Evolutionary conservation across 116 monocot species (phyloP).

Genomic region (Phalaenopsis hybrid): DNA sequence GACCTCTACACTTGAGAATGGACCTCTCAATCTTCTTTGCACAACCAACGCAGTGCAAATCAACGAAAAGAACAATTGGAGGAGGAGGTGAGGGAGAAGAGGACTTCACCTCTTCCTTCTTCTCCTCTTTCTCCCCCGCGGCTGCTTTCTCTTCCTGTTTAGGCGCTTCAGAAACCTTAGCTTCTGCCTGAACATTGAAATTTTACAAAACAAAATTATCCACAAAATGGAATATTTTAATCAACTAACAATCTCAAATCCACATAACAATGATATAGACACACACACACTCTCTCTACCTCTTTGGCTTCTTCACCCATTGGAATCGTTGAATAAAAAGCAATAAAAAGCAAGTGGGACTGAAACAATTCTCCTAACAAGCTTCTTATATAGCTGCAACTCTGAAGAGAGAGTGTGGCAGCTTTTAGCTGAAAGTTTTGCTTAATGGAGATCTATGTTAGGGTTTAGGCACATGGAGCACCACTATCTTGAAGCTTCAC

Average conservation of each 20-base stretch:
- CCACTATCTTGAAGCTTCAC: background rate
- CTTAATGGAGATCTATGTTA: slow-evolving; percentile 8
- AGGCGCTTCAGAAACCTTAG: slow-evolving; percentile 19
- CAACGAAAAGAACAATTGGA: slow-evolving; percentile 41
- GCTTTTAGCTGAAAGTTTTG: background rate
- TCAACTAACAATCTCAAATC: background rate
- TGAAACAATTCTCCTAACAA: background rate
- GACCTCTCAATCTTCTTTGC: slow-evolving; percentile 68
- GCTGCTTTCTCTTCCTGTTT: slow-evolving; percentile 39
- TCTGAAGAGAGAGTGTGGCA: background rate
- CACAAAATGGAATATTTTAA: background rate
- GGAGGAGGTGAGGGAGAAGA: slow-evolving; percentile 17
- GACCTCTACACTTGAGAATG: slow-evolving; percentile 67
- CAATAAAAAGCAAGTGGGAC: slow-evolving; percentile 6
- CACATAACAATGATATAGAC: background rate
- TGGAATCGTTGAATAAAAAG: background rate
- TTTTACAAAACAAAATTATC: background rate
- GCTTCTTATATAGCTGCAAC: slow-evolving; percentile 16
- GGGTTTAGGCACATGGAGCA: slow-evolving; percentile 13
- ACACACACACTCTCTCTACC: slow-evolving; percentile 13
- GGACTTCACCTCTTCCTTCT: slow-evolving; percentile 27
- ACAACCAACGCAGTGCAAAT: slow-evolving; percentile 83
- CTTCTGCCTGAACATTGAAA: slow-evolving; percentile 34
- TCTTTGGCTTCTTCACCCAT: slow-evolving; percentile 72
- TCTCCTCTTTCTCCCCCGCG: slow-evolving; percentile 16